phyloP scores from a whole-genome alignment of 2,329 filamentous ascomycete genomes.

The Ilyonectria robusta region DNA sequence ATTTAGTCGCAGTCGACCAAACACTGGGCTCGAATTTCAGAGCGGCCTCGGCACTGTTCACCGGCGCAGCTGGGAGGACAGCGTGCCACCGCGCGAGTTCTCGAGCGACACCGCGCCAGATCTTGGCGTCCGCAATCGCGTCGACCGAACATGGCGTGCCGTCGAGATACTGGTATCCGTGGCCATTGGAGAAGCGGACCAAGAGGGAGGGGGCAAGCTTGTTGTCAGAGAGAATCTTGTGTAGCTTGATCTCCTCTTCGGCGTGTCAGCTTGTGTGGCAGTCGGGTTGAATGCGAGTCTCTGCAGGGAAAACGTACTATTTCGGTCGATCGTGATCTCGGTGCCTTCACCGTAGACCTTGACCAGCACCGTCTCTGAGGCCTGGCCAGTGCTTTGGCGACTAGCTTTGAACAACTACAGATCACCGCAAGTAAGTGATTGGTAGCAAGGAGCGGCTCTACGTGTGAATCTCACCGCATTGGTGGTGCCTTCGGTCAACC shows the following conservation, averaged over 20 bases:
- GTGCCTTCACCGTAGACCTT: slow-evolving; percentile 44
- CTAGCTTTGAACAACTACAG: slow-evolving; percentile 40
- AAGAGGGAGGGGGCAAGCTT: slow-evolving; percentile 36
- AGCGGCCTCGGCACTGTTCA: background rate
- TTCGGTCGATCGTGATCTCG: slow-evolving; percentile 40
- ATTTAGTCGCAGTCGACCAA: slow-evolving; percentile 42
- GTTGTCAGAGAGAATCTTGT: slow-evolving; percentile 36
- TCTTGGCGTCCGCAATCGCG: slow-evolving; percentile 32
- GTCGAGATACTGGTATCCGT: slow-evolving; percentile 38
- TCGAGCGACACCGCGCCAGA: slow-evolving; percentile 38
- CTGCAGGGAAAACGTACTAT: slow-evolving; percentile 31
- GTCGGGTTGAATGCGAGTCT: background rate
- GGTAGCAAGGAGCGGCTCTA: background rate
- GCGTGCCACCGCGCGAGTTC: slow-evolving; percentile 41
- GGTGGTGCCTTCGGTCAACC: slow-evolving; percentile 39
- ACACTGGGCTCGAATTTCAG: slow-evolving; percentile 33
- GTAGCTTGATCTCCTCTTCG: slow-evolving; percentile 40
- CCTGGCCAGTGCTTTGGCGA: background rate
- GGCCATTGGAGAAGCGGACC: slow-evolving; percentile 40
- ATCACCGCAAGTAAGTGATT: slow-evolving; percentile 11
- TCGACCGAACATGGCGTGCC: slow-evolving; percentile 33
- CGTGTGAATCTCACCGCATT: slow-evolving; percentile 34
- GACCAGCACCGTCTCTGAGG: slow-evolving; percentile 29
- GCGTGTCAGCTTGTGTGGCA: slow-evolving; percentile 30
- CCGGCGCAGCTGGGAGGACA: slow-evolving; percentile 15